Evolutionary conservation across 768 basidiomycete genomes (phyloP).

Genomic region (Trametes meyenii): DNA sequence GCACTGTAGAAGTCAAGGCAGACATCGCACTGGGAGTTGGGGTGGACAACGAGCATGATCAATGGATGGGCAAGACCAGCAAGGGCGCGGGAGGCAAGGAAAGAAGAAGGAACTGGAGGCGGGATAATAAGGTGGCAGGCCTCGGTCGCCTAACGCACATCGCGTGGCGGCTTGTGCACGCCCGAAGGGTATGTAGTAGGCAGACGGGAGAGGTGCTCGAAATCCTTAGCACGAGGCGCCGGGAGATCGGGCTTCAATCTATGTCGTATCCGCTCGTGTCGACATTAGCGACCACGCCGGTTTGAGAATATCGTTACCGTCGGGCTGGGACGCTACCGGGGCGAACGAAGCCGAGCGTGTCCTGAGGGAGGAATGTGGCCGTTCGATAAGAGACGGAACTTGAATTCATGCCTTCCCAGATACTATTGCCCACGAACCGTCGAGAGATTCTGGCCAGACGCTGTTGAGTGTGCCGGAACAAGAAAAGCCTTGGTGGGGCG

Average conservation of each 20-base stretch:
- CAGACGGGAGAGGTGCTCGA: constrained; percentile 27
- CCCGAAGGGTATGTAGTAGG: constrained; percentile 26
- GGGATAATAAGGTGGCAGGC: constrained; percentile 28
- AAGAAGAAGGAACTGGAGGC: constrained; percentile 4
- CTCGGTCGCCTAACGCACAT: constrained; percentile 34
- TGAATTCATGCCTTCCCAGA: constrained; percentile 23
- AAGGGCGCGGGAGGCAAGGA: constrained; percentile 26
- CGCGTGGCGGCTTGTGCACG: constrained; percentile 37
- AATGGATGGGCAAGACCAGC: constrained; percentile 32
- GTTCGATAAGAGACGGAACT: constrained; percentile 33
- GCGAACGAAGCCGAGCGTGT: constrained; percentile 18
- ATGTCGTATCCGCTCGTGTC: constrained; percentile 24
- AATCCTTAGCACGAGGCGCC: constrained; percentile 27
- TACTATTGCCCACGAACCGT: constrained; percentile 18
- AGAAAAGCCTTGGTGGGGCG: constrained; percentile 13
- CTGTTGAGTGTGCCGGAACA: constrained; percentile 10
- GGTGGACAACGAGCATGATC: constrained; percentile 68
- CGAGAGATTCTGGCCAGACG: constrained; percentile 10
- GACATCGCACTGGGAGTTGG: constrained; percentile 73
- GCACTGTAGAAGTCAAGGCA: constrained; percentile 68
- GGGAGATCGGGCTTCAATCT: constrained; percentile 33
- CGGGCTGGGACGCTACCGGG: constrained; percentile 21
- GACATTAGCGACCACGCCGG: constrained; percentile 18
- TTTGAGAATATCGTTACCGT: constrained; percentile 27
- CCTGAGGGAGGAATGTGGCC: constrained; percentile 16